Percentiles rank a stretch among this genome's conserved stretches.
These are phyloP conservation scores for Homolaphlyctis polyrhiza DNA, from an alignment of 371 early-diverging fungal genomes.

Conservation along the genomic window DNA sequence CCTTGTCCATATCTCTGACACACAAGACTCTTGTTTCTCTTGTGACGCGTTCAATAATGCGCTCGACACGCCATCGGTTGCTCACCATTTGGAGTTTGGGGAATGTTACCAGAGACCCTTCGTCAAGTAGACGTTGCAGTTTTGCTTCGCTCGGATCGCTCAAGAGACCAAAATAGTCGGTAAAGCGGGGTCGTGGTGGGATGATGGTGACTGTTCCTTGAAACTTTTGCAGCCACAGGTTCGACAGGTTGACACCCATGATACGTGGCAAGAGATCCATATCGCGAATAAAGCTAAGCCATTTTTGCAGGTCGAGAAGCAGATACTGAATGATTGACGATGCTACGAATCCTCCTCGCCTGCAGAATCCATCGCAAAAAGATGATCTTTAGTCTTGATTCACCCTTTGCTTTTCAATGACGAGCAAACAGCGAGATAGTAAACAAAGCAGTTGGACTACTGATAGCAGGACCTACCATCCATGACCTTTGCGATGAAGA, in stretches of 20 bases:
- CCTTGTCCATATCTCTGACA: no score
- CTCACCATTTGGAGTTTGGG: slow-evolving; percentile 77
- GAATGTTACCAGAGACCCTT: slow-evolving; percentile 67
- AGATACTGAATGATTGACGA: slow-evolving; percentile 71
- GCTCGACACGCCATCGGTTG: slow-evolving; percentile 72
- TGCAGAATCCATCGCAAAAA: no score
- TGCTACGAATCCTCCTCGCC: slow-evolving; percentile 87
- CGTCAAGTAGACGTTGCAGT: slow-evolving; percentile 50
- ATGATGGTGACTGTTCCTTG: slow-evolving; percentile 80
- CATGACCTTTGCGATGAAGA: slow-evolving; percentile 53
- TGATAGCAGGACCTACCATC: slow-evolving; percentile 45
- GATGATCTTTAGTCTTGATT: slow-evolving; percentile 14
- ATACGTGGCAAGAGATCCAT: slow-evolving; percentile 70
- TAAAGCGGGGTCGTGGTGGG: slow-evolving; percentile 51
- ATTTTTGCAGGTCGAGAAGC: slow-evolving; percentile 81
- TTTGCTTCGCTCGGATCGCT: slow-evolving; percentile 64
- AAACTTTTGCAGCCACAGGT: slow-evolving; percentile 81
- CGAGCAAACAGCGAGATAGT: no score
- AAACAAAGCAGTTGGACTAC: neutral
- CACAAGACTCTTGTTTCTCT: no score
- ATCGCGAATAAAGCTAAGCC: slow-evolving; percentile 76
- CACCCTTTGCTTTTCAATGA: slow-evolving; percentile 3
- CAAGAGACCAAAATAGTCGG: slow-evolving; percentile 65
- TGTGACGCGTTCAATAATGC: slow-evolving; percentile 3
- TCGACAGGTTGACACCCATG: slow-evolving; percentile 73